These are phyloP conservation scores for Chlorella sp. DNA, from an alignment of 139 green algal species.

Conservation along the genomic window DNA sequence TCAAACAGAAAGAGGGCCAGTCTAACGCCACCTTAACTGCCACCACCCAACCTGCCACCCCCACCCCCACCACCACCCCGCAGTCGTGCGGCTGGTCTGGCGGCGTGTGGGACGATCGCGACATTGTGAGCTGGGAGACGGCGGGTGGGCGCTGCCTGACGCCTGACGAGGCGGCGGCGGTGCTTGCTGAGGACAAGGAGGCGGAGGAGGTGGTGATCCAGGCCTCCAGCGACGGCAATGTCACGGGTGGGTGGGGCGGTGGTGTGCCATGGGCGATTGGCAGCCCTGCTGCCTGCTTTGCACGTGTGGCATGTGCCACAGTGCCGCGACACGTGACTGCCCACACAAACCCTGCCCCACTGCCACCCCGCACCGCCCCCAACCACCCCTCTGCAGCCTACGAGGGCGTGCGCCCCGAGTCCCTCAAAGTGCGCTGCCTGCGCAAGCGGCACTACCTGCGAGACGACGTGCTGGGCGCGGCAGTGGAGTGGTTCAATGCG, in stretches of 20 bases:
- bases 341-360: background rate
- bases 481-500: slow-evolving; percentile 49
- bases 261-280: background rate
- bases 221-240: slow-evolving; percentile 43
- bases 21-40: no score
- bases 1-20: no score
- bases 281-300: background rate
- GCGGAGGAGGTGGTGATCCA: slow-evolving; percentile 45
- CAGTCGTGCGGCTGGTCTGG: slow-evolving; percentile 62
- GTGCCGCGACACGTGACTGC: background rate
- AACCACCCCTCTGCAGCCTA: slow-evolving; percentile 25
- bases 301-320: background rate
- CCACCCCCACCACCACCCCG: background rate
- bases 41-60: background rate
- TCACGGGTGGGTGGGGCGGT: background rate
- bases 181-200: slow-evolving; percentile 34
- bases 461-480: slow-evolving; percentile 8
- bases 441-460: slow-evolving; percentile 33
- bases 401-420: slow-evolving; percentile 13
- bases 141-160: slow-evolving; percentile 60
- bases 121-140: slow-evolving; percentile 34
- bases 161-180: slow-evolving; percentile 17
- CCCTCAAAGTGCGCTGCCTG: slow-evolving; percentile 47
- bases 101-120: slow-evolving; percentile 78
- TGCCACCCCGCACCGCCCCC: background rate